phyloP scores from a whole-genome alignment of 1,284 basidiomycete genomes.

The Violaceomyces palustris region DNA sequence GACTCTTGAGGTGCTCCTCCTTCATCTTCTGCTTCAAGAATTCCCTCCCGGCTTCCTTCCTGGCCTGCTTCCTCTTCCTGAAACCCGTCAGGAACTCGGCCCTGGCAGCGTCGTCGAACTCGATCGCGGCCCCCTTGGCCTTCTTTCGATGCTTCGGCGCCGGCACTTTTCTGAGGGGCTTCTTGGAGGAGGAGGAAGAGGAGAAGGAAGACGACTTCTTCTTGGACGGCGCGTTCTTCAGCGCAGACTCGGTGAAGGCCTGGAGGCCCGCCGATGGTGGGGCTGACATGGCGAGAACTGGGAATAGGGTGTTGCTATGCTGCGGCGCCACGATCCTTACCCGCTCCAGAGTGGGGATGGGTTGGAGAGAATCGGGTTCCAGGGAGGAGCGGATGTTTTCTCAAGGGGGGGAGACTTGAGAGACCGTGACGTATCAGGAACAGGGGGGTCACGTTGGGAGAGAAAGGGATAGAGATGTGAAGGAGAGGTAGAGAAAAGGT shows the following conservation, averaged over 20 bases:
- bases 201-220: constrained; percentile 2
- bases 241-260: constrained; percentile 20
- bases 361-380: too few relatives aligned
- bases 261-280: constrained; percentile 1
- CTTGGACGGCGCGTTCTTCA: constrained; percentile 1
- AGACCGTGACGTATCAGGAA: too few relatives aligned
- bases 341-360: too few relatives aligned
- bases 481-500: too few relatives aligned
- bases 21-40: constrained; percentile 32
- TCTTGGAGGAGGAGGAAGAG: neutral
- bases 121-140: constrained; percentile 27
- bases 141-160: neutral
- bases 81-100: constrained; percentile 50
- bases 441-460: too few relatives aligned
- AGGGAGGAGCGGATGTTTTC: too few relatives aligned
- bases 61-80: constrained; percentile 45
- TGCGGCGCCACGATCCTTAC: too few relatives aligned
- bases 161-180: too few relatives aligned
- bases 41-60: constrained; percentile 41
- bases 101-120: constrained; percentile 46
- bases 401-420: too few relatives aligned
- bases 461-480: too few relatives aligned
- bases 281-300: neutral
- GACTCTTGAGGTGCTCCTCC: constrained; percentile 25
- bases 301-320: too few relatives aligned